Evolutionary conservation across 805 yeast genomes (phyloP).

Genomic region (Lachancea thermotolerans): DNA sequence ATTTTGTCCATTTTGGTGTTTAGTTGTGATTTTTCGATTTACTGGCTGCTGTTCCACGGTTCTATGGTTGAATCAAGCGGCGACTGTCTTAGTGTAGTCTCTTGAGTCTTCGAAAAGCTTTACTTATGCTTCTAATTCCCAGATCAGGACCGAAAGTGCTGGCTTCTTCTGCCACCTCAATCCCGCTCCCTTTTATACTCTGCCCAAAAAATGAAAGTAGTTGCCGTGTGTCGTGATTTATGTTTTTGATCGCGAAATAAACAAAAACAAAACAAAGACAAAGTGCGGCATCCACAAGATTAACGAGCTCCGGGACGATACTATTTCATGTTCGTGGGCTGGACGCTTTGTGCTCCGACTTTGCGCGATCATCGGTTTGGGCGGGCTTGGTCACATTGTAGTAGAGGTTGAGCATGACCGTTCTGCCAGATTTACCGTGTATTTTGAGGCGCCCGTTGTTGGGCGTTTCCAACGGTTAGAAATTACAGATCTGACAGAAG

Average conservation of each 20-base stretch:
- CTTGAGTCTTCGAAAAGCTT: too few species aligned
- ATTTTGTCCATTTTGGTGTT: slow-evolving; percentile 45
- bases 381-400: too few species aligned
- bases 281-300: too few species aligned
- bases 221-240: background rate
- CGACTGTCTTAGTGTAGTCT: too few species aligned
- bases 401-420: too few species aligned
- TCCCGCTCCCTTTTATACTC: background rate
- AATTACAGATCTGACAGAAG: background rate
- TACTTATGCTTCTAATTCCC: too few species aligned
- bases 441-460: background rate
- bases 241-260: background rate
- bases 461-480: background rate
- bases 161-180: background rate
- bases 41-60: background rate
- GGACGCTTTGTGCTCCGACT: too few species aligned
- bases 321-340: too few species aligned
- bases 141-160: background rate
- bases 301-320: too few species aligned
- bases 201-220: background rate
- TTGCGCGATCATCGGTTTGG: too few species aligned
- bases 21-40: background rate
- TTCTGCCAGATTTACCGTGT: too few species aligned
- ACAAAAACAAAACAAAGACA: background rate
- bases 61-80: background rate